Percentiles rank a stretch among this genome's conserved stretches.
These are phyloP conservation scores for Hemisphaericaspora nanyangensis DNA, from an alignment of 805 yeast species.

Conservation along the genomic window DNA sequence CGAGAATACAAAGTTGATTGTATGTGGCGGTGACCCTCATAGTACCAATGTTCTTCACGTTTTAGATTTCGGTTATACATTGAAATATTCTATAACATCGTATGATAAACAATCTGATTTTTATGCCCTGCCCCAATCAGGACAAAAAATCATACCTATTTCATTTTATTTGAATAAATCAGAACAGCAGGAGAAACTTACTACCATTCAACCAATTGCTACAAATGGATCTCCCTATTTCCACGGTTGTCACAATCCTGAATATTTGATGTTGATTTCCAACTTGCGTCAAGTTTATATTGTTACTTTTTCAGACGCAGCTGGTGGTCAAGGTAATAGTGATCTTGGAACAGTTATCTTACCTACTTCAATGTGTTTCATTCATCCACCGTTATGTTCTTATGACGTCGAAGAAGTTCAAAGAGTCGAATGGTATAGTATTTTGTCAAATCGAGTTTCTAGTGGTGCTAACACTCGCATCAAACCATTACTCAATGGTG, in stretches of 20 bases:
- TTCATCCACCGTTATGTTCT: constrained; percentile 66
- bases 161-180: constrained; percentile 17
- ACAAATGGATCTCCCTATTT: constrained; percentile 63
- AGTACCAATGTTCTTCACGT: constrained; percentile 34
- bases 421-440: constrained; percentile 73
- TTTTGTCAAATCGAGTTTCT: constrained; percentile 42
- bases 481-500: constrained; percentile 66
- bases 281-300: constrained; percentile 65
- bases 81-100: constrained; percentile 75
- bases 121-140: constrained; percentile 59
- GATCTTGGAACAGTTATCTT: constrained; percentile 39
- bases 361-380: constrained; percentile 78
- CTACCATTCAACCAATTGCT: constrained; percentile 27
- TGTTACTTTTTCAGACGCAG: constrained; percentile 45
- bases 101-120: constrained; percentile 78
- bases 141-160: constrained; percentile 24
- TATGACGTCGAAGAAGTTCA: constrained; percentile 51
- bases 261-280: constrained; percentile 53
- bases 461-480: constrained; percentile 38
- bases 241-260: constrained; percentile 76
- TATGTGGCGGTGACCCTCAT: constrained; percentile 62
- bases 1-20: constrained; percentile 68
- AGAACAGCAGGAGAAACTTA: constrained; percentile 22
- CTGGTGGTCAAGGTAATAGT: constrained; percentile 14
- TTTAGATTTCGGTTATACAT: constrained; percentile 76